A percentile compares a stretch with the other conserved stretches of the same genome.
These are phyloP conservation scores for Amanita thiersii DNA, from an alignment of 768 basidiomycete species.

Conservation along the genomic window DNA sequence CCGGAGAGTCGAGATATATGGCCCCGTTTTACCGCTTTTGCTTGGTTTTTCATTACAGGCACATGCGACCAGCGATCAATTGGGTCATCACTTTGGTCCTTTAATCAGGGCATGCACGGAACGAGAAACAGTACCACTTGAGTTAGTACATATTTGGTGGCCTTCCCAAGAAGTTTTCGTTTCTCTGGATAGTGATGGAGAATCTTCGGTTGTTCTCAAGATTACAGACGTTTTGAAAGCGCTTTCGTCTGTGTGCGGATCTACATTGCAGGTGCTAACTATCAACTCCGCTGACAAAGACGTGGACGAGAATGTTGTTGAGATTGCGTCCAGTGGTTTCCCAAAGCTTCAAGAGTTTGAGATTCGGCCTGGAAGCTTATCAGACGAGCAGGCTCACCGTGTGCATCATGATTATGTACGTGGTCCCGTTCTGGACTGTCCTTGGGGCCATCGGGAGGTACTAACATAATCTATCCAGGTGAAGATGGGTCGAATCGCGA, in stretches of 20 bases:
- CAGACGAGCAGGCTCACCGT: not conserved
- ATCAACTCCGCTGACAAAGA: not conserved
- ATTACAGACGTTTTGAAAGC: not conserved
- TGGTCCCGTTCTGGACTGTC: not conserved
- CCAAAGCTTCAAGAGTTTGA: not conserved
- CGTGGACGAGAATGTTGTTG: not conserved
- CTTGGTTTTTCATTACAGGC: conserved; percentile 1
- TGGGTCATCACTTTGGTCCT: too few species aligned
- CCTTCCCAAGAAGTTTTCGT: not conserved
- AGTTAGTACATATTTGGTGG: not conserved
- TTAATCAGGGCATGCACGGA: not conserved
- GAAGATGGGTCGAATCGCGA: too few species aligned
- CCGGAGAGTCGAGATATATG: not conserved
- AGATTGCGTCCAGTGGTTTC: not conserved
- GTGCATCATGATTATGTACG: not conserved
- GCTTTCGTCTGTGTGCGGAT: not conserved
- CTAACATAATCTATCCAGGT: too few species aligned
- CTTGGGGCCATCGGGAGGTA: too few species aligned
- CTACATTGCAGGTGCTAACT: not conserved
- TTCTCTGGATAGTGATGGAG: not conserved
- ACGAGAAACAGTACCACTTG: not conserved
- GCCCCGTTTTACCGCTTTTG: not conserved
- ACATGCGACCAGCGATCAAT: too few species aligned
- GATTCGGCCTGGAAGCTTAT: not conserved
- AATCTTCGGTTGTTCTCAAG: not conserved